These are phyloP conservation scores for Tylopilus vinaceipallidus DNA, from an alignment of 768 basidiomycete genomes.

Conservation along the genomic window DNA sequence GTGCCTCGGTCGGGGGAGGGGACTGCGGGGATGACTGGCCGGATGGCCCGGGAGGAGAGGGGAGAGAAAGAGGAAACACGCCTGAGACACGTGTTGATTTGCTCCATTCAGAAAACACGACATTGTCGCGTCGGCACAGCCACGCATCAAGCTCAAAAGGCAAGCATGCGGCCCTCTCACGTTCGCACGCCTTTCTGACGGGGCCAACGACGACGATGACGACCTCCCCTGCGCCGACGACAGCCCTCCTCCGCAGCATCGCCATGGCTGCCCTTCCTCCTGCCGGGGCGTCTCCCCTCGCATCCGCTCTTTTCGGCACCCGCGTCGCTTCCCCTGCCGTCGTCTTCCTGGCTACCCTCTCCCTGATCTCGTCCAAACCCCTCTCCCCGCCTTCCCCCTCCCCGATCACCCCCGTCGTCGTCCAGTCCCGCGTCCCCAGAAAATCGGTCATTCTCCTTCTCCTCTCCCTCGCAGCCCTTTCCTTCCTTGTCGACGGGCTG, in stretches of 20 bases:
- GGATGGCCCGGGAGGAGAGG: conserved; percentile 9
- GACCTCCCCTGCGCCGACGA: conserved; percentile 21
- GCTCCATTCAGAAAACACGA: conserved; percentile 21
- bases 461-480: conserved; percentile 65
- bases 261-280: conserved; percentile 23
- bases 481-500: conserved; percentile 77
- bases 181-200: conserved; percentile 31
- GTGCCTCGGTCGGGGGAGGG: conserved; percentile 4
- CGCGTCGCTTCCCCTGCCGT: conserved; percentile 68
- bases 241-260: conserved; percentile 16
- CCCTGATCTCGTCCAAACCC: conserved; percentile 53
- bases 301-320: conserved; percentile 49
- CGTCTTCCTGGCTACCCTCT: conserved; percentile 59
- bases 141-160: conserved; percentile 32
- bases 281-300: conserved; percentile 22
- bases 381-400: conserved; percentile 44
- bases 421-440: conserved; percentile 70
- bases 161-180: conserved; percentile 21
- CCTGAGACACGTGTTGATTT: conserved; percentile 23
- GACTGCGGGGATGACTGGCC: conserved; percentile 12
- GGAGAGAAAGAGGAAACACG: conserved; percentile 22
- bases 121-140: conserved; percentile 26
- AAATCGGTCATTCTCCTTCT: conserved; percentile 70
- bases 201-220: conserved; percentile 34
- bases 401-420: conserved; percentile 76